Evolutionary conservation across 139 green algal genomes (phyloP).

Genomic region (Trebouxia sp.): DNA sequence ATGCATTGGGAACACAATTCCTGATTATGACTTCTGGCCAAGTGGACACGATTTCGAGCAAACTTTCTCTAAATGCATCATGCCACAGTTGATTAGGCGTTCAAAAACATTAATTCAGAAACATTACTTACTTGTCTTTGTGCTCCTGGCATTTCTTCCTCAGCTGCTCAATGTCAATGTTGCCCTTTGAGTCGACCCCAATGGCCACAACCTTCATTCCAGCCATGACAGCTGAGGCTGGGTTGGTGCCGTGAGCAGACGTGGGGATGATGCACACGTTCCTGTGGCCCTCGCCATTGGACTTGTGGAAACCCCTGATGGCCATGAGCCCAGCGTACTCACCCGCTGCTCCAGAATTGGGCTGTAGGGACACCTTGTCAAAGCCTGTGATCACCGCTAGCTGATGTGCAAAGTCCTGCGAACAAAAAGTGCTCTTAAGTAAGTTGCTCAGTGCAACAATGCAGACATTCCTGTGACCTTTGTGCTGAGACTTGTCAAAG

Average conservation of each 20-base stretch:
- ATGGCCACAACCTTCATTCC: constrained; percentile 96
- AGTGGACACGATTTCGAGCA: too few species aligned
- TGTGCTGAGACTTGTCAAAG: constrained; percentile 86
- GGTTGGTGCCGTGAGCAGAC: constrained; percentile 98
- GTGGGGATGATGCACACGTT: constrained; percentile 99
- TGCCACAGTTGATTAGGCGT: too few species aligned
- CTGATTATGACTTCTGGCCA: too few species aligned
- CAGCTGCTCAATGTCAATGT: constrained; percentile 94
- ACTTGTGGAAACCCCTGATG: constrained; percentile 95
- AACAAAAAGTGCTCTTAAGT: not conserved
- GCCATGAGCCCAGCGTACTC: constrained; percentile 99
- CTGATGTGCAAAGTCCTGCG: constrained; percentile 83
- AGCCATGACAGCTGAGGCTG: constrained; percentile 94
- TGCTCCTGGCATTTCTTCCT: constrained; percentile 83
- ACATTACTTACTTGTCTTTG: constrained; percentile 70
- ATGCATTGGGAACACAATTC: too few species aligned
- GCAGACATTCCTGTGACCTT: constrained; percentile 93
- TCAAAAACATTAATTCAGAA: not conserved
- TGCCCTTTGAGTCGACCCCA: constrained; percentile 81
- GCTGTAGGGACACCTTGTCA: constrained; percentile 96
- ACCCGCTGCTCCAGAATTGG: constrained; percentile 93
- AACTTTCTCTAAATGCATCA: too few species aligned
- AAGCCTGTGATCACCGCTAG: constrained; percentile 98
- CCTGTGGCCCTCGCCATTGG: constrained; percentile 80
- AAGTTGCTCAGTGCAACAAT: constrained; percentile 52